These are phyloP conservation scores for Chionographis japonica DNA, from an alignment of 106 monocot species.

Conservation along the genomic window DNA sequence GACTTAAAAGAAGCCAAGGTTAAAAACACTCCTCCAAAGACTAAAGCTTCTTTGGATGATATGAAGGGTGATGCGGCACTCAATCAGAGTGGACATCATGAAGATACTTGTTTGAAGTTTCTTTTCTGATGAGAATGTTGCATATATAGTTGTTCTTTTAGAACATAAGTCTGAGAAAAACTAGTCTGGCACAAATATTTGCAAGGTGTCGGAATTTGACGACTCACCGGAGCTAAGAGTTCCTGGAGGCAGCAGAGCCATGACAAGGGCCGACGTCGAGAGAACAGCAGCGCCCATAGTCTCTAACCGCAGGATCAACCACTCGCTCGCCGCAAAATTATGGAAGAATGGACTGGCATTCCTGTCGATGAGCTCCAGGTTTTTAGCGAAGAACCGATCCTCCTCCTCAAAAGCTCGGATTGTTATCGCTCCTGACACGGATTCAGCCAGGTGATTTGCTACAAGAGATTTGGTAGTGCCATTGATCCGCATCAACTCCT, in stretches of 20 bases:
- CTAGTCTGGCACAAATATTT: too few relatives aligned
- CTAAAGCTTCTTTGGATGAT: too few relatives aligned
- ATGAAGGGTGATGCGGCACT: too few relatives aligned
- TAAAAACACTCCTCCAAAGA: too few relatives aligned
- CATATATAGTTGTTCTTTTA: too few relatives aligned
- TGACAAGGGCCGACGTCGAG: conserved; percentile 73
- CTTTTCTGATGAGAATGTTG: too few relatives aligned
- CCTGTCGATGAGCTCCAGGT: conserved; percentile 56
- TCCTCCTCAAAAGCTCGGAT: conserved; percentile 85
- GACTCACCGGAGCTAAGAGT: conserved; percentile 29
- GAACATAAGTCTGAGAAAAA: too few relatives aligned
- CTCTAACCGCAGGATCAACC: conserved; percentile 82
- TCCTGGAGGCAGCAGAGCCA: conserved; percentile 54
- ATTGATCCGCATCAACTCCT: conserved; percentile 94
- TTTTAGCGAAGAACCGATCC: conserved; percentile 52
- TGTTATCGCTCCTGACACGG: conserved; percentile 57
- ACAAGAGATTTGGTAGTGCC: conserved; percentile 90
- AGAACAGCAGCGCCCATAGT: conserved; percentile 77
- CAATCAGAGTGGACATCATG: too few relatives aligned
- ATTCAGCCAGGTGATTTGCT: conserved; percentile 89
- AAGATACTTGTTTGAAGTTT: too few relatives aligned
- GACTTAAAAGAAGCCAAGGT: too few relatives aligned
- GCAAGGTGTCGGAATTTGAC: neutral
- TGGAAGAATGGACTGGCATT: conserved; percentile 81
- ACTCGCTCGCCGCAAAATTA: conserved; percentile 74